phyloP scores from a whole-genome alignment of 2,329 filamentous ascomycete species.

The Ophiostoma perfectum region DNA sequence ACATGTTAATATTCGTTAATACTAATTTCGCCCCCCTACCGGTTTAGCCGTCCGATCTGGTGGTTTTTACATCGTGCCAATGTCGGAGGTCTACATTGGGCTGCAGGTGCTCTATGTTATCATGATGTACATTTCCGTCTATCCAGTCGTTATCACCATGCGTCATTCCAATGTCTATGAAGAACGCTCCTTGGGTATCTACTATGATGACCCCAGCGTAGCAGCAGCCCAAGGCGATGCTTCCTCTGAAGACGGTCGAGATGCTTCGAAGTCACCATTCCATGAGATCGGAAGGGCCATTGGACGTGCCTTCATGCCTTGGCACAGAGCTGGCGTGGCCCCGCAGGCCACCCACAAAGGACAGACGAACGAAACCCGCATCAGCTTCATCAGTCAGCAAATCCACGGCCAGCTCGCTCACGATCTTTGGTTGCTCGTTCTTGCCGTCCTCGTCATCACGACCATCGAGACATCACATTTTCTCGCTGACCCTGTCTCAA shows the following conservation, averaged over 20 bases:
- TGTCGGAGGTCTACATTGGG: conserved; percentile 51
- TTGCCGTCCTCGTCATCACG: conserved; percentile 55
- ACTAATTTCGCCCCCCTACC: not conserved
- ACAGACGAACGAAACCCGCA: conserved; percentile 36
- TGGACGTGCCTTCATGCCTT: conserved; percentile 36
- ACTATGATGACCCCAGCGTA: conserved; percentile 35
- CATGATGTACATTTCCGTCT: conserved; percentile 63
- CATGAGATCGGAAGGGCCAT: conserved; percentile 29
- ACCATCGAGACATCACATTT: conserved; percentile 55
- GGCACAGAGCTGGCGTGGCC: conserved; percentile 42
- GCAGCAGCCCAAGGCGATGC: not conserved
- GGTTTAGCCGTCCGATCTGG: conserved; percentile 53
- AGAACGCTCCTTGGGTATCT: conserved; percentile 60
- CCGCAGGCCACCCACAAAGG: conserved; percentile 22
- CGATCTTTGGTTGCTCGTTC: conserved; percentile 59
- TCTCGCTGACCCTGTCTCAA: conserved; percentile 45
- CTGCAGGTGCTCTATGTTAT: conserved; percentile 57
- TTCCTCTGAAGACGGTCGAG: not conserved
- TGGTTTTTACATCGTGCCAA: conserved; percentile 60
- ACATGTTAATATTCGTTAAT: not conserved
- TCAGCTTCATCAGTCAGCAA: conserved; percentile 50
- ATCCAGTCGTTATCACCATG: conserved; percentile 58
- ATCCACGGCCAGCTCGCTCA: conserved; percentile 57
- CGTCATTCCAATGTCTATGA: conserved; percentile 68
- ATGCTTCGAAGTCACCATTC: not conserved